These are phyloP conservation scores for Angomonas ambiguus DNA, from an alignment of 208 protist genomes.

Conservation along the genomic window DNA sequence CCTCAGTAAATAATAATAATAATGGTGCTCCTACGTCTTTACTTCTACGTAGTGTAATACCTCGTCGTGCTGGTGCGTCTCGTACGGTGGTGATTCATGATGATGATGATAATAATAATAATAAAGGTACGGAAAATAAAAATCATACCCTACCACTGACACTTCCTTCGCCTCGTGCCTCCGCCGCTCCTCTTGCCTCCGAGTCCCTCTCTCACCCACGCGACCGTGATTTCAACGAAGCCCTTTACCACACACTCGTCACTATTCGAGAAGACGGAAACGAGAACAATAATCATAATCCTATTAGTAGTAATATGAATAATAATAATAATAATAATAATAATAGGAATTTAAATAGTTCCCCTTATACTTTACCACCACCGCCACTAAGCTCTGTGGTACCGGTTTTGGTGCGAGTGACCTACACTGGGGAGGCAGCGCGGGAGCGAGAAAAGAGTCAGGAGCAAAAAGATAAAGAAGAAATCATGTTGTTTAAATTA, in stretches of 20 bases:
- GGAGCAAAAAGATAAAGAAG: neutral
- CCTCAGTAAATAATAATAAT: too few species aligned
- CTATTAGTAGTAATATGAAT: neutral
- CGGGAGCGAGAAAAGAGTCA: neutral
- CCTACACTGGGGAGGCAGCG: neutral
- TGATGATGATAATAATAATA: neutral
- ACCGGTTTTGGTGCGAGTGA: neutral
- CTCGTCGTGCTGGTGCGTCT: too few species aligned
- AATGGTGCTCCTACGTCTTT: too few species aligned
- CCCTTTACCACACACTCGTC: too few species aligned
- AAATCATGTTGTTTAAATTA: neutral
- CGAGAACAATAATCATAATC: neutral
- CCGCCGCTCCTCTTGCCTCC: too few species aligned
- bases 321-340: constrained; percentile 7
- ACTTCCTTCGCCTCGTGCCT: too few species aligned
- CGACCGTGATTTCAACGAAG: too few species aligned
- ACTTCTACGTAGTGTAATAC: too few species aligned
- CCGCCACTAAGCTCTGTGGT: neutral
- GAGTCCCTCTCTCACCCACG: too few species aligned
- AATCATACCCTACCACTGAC: neutral
- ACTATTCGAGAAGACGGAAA: too few species aligned
- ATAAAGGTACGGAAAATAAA: neutral
- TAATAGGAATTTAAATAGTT: constrained; percentile 1
- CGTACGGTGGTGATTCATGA: too few species aligned
- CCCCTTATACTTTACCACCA: neutral